Evolutionary conservation across 352 stramenopile genomes (phyloP).

Genomic region (Albugo candida): DNA sequence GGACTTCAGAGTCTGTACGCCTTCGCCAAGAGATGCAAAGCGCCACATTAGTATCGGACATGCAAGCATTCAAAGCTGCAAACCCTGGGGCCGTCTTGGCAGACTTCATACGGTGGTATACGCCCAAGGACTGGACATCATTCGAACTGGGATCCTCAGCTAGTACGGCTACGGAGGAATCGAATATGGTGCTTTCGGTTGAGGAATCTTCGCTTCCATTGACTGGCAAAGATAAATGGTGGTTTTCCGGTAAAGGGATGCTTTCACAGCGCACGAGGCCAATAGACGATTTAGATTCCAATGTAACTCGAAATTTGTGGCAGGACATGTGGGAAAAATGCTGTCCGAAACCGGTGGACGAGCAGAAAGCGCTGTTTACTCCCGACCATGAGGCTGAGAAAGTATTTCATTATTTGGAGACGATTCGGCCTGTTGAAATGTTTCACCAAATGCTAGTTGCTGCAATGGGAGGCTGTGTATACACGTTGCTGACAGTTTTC

Average conservation of each 20-base stretch:
- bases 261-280: not conserved
- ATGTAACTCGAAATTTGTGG: slow-evolving; percentile 27
- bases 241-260: not conserved
- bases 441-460: slow-evolving; percentile 63
- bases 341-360: slow-evolving; percentile 20
- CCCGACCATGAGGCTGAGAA: slow-evolving; percentile 57
- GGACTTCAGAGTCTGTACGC: slow-evolving; percentile 36
- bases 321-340: slow-evolving; percentile 57
- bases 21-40: slow-evolving; percentile 62
- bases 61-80: slow-evolving; percentile 73
- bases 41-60: slow-evolving; percentile 47
- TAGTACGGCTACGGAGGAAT: slow-evolving; percentile 9
- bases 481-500: slow-evolving; percentile 18
- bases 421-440: slow-evolving; percentile 47
- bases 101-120: slow-evolving; percentile 75
- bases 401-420: slow-evolving; percentile 68
- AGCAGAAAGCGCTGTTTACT: slow-evolving; percentile 57
- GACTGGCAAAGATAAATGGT: not conserved
- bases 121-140: slow-evolving; percentile 57
- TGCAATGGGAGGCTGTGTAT: slow-evolving; percentile 32
- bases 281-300: not conserved
- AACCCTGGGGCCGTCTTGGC: slow-evolving; percentile 41
- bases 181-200: slow-evolving; percentile 43
- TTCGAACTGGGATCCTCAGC: slow-evolving; percentile 15
- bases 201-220: slow-evolving; percentile 33